phyloP scores from a whole-genome alignment of 805 yeast species.

The Candida nemodendra region DNA sequence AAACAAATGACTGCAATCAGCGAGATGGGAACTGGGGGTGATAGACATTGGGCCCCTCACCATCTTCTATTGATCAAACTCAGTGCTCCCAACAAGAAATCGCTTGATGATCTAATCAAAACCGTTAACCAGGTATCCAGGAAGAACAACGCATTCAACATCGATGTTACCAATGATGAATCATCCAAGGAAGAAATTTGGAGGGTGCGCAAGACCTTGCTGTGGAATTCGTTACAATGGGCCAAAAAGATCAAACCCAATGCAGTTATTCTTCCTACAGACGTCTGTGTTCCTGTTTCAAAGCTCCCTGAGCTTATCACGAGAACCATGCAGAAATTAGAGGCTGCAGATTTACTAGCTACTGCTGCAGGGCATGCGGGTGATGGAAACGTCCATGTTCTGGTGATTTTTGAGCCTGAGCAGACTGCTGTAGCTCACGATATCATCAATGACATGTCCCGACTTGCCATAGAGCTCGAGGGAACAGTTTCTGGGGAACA shows the following conservation, averaged over 20 bases:
- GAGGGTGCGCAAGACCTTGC: constrained; percentile 70
- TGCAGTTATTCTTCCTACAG: constrained; percentile 67
- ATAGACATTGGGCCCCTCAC: constrained; percentile 30
- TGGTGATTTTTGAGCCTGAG: constrained; percentile 56
- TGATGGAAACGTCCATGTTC: constrained; percentile 78
- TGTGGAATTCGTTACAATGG: constrained; percentile 67
- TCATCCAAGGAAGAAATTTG: constrained; percentile 68
- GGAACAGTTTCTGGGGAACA: constrained; percentile 90
- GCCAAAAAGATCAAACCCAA: constrained; percentile 48
- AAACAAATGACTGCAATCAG: constrained; percentile 69
- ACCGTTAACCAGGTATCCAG: constrained; percentile 51
- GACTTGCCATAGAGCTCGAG: constrained; percentile 63
- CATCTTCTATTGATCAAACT: constrained; percentile 56
- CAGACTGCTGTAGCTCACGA: constrained; percentile 45
- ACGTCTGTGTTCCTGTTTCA: constrained; percentile 80
- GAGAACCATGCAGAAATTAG: constrained; percentile 59
- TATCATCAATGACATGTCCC: constrained; percentile 60
- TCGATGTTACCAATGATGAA: constrained; percentile 60
- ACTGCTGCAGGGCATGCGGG: constrained; percentile 81
- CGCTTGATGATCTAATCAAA: constrained; percentile 41
- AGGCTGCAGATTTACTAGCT: constrained; percentile 48
- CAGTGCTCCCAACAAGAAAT: constrained; percentile 45
- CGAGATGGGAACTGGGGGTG: constrained; percentile 40
- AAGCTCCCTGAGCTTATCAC: constrained; percentile 60
- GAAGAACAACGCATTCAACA: constrained; percentile 51